Evolutionary conservation across 345 rosid genomes (phyloP).

Genomic region (Euphorbia tirucalli): DNA sequence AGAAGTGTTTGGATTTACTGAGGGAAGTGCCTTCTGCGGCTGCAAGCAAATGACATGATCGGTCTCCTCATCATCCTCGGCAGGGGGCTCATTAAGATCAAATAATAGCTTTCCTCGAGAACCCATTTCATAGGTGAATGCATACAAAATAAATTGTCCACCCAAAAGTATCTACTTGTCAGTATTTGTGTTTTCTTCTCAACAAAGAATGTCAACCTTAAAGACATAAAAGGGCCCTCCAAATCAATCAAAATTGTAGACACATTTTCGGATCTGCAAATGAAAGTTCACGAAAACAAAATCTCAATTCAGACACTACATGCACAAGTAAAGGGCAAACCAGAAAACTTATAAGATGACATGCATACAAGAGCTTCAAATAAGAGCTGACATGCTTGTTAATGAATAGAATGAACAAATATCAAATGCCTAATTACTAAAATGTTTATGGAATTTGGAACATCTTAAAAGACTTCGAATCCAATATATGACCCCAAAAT

Average conservation of each 20-base stretch:
- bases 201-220: conserved; percentile 15
- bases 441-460: not conserved
- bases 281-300: not conserved
- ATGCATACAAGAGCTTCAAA: not conserved
- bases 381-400: not conserved
- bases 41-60: conserved; percentile 43
- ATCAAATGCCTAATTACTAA: not conserved
- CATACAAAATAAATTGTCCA: conserved; percentile 50
- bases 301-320: not conserved
- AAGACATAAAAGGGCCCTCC: conserved; percentile 17
- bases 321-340: not conserved
- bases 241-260: conserved; percentile 8
- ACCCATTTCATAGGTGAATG: conserved; percentile 80
- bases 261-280: conserved; percentile 20
- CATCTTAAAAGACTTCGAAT: not conserved
- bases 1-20: conserved; percentile 41
- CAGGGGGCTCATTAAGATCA: conserved; percentile 98
- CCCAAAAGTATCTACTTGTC: not conserved
- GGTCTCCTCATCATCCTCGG: conserved; percentile 62
- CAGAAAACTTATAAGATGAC: not conserved
- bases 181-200: conserved; percentile 10
- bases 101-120: conserved; percentile 76
- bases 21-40: conserved; percentile 60
- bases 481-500: not conserved
- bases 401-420: not conserved